A percentile compares a stretch with the other conserved stretches of the same genome.
Conservation (phyloP, 2,329 filamentous ascomycete genomes). For the Sporothrix phasma region DNA sequence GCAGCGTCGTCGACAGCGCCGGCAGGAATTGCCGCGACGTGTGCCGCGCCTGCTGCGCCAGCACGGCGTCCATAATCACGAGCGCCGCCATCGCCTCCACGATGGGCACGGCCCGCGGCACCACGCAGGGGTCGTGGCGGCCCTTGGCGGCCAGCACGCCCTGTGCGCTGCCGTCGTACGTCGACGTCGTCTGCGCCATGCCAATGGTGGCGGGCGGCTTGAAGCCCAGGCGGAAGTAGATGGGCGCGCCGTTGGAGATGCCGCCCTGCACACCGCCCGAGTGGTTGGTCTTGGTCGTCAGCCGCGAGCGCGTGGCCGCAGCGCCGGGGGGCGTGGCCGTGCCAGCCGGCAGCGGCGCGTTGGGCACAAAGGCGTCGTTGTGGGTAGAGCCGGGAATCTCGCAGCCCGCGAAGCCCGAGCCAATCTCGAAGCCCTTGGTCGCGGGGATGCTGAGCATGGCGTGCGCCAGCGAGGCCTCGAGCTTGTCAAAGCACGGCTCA, state of each 20-base stretch:
- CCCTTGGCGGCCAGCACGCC: constrained; percentile 86
- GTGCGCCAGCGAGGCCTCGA: constrained; percentile 83
- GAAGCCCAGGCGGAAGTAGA: constrained; percentile 93
- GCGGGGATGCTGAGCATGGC: constrained; percentile 94
- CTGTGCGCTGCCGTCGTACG: constrained; percentile 59
- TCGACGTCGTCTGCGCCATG: constrained; percentile 73
- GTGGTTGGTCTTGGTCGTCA: constrained; percentile 89
- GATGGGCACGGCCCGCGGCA: constrained; percentile 76
- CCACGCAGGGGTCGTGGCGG: constrained; percentile 86
- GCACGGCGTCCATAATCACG: constrained; percentile 74
- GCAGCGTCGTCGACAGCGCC: constrained; percentile 28
- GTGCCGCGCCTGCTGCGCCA: constrained; percentile 64
- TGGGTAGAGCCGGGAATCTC: constrained; percentile 80
- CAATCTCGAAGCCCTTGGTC: constrained; percentile 91
- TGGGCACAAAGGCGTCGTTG: constrained; percentile 76
- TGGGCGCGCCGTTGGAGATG: constrained; percentile 83
- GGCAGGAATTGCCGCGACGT: constrained; percentile 37
- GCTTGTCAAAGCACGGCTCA: constrained; percentile 91
- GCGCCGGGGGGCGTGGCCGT: constrained; percentile 35
- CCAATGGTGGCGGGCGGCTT: constrained; percentile 92
- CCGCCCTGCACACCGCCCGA: constrained; percentile 91
- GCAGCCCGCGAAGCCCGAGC: constrained; percentile 81
- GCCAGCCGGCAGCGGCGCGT: constrained; percentile 35
- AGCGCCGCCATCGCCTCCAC: constrained; percentile 88
- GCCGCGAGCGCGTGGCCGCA: constrained; percentile 44